Conservation (phyloP, 2,329 filamentous ascomycete species). For the Ambrosiella beaveri region DNA sequence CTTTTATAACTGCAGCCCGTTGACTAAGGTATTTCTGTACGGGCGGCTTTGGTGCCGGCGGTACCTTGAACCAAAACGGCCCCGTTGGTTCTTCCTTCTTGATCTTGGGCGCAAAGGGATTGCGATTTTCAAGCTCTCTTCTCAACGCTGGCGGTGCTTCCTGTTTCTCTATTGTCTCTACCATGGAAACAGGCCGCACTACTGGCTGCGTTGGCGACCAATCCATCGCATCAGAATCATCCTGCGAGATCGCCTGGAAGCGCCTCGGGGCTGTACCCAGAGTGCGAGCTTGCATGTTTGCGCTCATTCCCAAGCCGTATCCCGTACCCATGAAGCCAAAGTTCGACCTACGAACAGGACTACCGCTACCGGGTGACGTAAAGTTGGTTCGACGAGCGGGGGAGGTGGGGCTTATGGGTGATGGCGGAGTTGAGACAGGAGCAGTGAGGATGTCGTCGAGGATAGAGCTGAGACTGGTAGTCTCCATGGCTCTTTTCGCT, state of each 20-base stretch:
- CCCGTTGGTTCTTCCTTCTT: neutral
- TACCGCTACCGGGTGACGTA: slow-evolving; percentile 2
- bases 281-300: neutral
- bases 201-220: slow-evolving; percentile 41
- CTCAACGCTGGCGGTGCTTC: neutral
- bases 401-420: slow-evolving; percentile 4
- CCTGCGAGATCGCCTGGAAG: slow-evolving; percentile 17
- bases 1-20: slow-evolving; percentile 7
- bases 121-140: neutral
- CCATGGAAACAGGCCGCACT: slow-evolving; percentile 28
- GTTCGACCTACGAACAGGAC: slow-evolving; percentile 6
- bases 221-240: slow-evolving; percentile 46
- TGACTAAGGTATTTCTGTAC: slow-evolving; percentile 9
- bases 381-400: slow-evolving; percentile 10
- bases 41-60: slow-evolving; percentile 43
- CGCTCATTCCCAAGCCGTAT: neutral
- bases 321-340: neutral
- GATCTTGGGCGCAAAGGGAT: slow-evolving; percentile 9
- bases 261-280: slow-evolving; percentile 5
- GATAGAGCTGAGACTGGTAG: slow-evolving; percentile 28
- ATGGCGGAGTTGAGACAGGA: slow-evolving; percentile 14
- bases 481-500: slow-evolving; percentile 17
- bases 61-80: slow-evolving; percentile 46
- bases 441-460: slow-evolving; percentile 27
- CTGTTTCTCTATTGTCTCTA: slow-evolving; percentile 12